These are phyloP conservation scores for Tulasnella sp. DNA, from an alignment of 768 basidiomycete species.

Conservation along the genomic window DNA sequence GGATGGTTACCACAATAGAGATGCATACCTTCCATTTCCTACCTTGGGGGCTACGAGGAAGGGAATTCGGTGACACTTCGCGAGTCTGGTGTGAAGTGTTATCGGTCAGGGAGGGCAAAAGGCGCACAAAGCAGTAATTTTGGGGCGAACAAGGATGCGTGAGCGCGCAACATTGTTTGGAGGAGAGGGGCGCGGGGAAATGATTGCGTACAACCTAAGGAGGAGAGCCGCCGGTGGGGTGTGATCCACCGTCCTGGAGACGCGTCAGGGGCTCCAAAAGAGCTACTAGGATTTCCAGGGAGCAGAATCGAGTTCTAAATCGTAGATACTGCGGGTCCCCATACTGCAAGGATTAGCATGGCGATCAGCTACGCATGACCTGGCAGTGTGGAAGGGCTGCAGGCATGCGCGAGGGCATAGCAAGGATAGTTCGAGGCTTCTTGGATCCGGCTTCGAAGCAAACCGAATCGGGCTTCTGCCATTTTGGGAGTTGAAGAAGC, in stretches of 20 bases:
- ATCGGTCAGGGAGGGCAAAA: background rate
- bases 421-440: background rate
- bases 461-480: conserved; percentile 13
- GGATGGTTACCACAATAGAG: background rate
- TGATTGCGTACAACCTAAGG: background rate
- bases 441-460: background rate
- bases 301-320: conserved; percentile 16
- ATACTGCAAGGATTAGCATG: conserved; percentile 1
- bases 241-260: background rate
- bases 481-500: background rate
- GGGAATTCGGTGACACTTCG: conserved; percentile 1
- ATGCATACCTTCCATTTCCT: conserved; percentile 8
- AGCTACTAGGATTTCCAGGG: conserved; percentile 3
- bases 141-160: background rate
- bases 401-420: background rate
- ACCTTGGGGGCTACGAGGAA: conserved; percentile 17
- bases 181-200: background rate
- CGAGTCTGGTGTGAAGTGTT: background rate
- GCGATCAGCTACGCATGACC: conserved; percentile 6
- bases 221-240: conserved; percentile 15
- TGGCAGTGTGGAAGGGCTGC: conserved; percentile 3
- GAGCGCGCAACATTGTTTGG: conserved; percentile 8
- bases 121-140: background rate
- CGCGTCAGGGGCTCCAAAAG: background rate
- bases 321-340: conserved; percentile 17